phyloP scores from a whole-genome alignment of 306 rosid species.

The Pyrus bretschneideri region DNA sequence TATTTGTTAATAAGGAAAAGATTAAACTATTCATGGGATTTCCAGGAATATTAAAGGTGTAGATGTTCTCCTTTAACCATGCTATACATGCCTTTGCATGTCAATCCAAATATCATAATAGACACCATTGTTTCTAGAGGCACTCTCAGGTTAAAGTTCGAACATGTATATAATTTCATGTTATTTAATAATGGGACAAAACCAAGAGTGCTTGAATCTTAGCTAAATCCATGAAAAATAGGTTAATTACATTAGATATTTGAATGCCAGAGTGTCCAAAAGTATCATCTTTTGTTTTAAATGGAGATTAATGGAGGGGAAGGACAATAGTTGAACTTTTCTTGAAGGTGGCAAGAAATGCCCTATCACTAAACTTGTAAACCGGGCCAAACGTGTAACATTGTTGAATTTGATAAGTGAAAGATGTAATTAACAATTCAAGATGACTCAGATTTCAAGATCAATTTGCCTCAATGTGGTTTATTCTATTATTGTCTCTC shows the following conservation, averaged over 20 bases:
- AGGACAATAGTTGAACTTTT: conserved; percentile 1
- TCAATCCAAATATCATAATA: neutral
- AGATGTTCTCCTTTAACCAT: neutral
- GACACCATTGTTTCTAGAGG: neutral
- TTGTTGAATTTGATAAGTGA: conserved; percentile 39
- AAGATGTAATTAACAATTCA: conserved; percentile 26
- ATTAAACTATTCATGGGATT: conserved; percentile 6
- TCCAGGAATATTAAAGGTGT: neutral
- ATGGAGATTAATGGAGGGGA: neutral
- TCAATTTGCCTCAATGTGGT: conserved; percentile 11
- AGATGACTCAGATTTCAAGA: conserved; percentile 31
- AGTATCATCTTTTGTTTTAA: neutral
- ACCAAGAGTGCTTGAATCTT: neutral
- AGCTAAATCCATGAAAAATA: neutral
- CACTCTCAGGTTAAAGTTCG: neutral
- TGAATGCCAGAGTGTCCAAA: neutral
- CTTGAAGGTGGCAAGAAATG: conserved; percentile 11
- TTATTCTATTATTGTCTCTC: conserved; percentile 3
- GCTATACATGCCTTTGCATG: neutral
- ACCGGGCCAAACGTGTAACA: conserved; percentile 14
- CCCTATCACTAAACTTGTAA: conserved; percentile 20
- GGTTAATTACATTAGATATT: neutral
- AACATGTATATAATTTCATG: neutral
- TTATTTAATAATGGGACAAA: neutral
- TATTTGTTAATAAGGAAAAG: neutral